Conservation (phyloP, 495 filamentous ascomycete genomes). For the Hapsidospora chrysogenum region DNA sequence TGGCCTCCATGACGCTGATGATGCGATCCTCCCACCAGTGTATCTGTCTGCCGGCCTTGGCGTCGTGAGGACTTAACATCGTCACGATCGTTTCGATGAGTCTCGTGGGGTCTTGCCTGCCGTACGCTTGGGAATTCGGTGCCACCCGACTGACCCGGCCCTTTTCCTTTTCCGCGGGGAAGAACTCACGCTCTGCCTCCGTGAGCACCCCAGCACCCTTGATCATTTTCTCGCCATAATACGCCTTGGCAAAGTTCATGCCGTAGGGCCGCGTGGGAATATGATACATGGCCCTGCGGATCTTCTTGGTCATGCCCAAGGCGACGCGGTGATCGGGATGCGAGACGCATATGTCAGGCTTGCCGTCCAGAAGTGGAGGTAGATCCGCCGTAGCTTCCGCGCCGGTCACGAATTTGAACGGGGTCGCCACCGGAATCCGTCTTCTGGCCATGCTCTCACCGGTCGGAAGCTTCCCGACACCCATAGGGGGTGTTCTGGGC, state of each 20-base stretch:
- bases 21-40: slow-evolving; percentile 46
- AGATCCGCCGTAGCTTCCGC: slow-evolving; percentile 37
- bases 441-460: slow-evolving; percentile 39
- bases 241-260: slow-evolving; percentile 28
- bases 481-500: slow-evolving; percentile 5
- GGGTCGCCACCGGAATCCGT: slow-evolving; percentile 23
- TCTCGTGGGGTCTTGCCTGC: slow-evolving; percentile 28
- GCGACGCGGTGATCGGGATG: slow-evolving; percentile 48
- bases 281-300: slow-evolving; percentile 15
- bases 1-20: slow-evolving; percentile 42
- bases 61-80: slow-evolving; percentile 22
- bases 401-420: slow-evolving; percentile 37
- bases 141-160: neutral
- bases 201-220: slow-evolving; percentile 17
- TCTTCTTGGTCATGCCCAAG: slow-evolving; percentile 9
- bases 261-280: slow-evolving; percentile 28
- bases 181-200: slow-evolving; percentile 16
- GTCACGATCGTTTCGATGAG: slow-evolving; percentile 44
- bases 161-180: neutral
- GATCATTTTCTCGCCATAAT: slow-evolving; percentile 9
- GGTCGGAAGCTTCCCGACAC: slow-evolving; percentile 43
- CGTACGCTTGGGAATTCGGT: slow-evolving; percentile 23
- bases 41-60: slow-evolving; percentile 24
- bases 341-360: slow-evolving; percentile 31
- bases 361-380: slow-evolving; percentile 38